phyloP scores from a whole-genome alignment of 352 stramenopile species.

The Pythium periplocum region DNA sequence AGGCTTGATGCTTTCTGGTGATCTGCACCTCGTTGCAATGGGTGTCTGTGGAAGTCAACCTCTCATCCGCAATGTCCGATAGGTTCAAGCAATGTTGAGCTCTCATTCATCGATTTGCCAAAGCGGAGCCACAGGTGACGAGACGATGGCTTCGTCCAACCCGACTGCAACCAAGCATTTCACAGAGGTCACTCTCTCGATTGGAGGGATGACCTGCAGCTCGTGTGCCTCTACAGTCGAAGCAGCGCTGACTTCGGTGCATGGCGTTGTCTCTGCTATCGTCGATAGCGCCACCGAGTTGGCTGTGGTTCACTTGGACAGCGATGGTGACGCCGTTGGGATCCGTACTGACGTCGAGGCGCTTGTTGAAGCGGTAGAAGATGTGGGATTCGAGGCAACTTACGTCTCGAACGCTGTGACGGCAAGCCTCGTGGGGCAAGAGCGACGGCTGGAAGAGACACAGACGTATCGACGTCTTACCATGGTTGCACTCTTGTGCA shows the following conservation, averaged over 20 bases:
- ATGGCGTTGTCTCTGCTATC: constrained; percentile 20
- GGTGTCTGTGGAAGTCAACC: too few relatives aligned
- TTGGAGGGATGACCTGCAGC: constrained; percentile 47
- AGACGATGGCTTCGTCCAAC: too few relatives aligned
- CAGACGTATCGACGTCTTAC: neutral
- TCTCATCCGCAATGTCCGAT: too few relatives aligned
- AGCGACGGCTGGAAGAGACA: neutral
- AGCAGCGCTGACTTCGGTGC: constrained; percentile 16
- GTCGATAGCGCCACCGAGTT: constrained; percentile 33
- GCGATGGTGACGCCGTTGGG: neutral
- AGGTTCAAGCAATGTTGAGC: too few relatives aligned
- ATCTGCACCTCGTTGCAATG: too few relatives aligned
- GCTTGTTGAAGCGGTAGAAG: constrained; percentile 41
- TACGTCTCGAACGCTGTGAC: constrained; percentile 9
- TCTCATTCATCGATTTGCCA: too few relatives aligned
- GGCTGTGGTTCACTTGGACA: constrained; percentile 21
- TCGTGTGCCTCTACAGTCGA: constrained; percentile 46
- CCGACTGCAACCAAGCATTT: too few relatives aligned
- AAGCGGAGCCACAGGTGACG: too few relatives aligned
- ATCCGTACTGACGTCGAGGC: constrained; percentile 7
- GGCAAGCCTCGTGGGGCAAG: neutral
- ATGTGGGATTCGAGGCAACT: constrained; percentile 41
- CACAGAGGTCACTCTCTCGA: constrained; percentile 5
- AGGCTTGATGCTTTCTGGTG: too few relatives aligned
- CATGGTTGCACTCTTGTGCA: neutral